Conservation (phyloP, 2,329 filamentous ascomycete species). For the Cytospora mali region DNA sequence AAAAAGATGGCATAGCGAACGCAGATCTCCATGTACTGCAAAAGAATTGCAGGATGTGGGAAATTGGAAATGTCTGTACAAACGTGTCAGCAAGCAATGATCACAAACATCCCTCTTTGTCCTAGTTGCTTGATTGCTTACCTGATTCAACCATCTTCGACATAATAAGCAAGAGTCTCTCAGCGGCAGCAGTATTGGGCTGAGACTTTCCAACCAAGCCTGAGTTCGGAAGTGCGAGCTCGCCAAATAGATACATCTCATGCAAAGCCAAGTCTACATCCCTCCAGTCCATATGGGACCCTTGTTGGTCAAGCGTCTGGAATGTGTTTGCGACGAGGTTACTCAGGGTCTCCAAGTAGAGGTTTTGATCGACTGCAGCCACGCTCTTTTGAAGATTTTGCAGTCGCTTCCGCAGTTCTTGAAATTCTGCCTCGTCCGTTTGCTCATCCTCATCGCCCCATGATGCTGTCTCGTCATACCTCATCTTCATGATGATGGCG, state of each 20-base stretch:
- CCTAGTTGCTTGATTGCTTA: slow-evolving; percentile 50
- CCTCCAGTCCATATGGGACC: slow-evolving; percentile 83
- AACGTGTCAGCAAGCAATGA: slow-evolving; percentile 26
- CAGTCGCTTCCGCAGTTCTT: slow-evolving; percentile 86
- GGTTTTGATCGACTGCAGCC: slow-evolving; percentile 80
- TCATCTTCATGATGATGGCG: slow-evolving; percentile 93
- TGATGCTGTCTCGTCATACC: slow-evolving; percentile 90
- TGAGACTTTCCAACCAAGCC: slow-evolving; percentile 85
- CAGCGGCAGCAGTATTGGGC: slow-evolving; percentile 76
- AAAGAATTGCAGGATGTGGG: slow-evolving; percentile 85
- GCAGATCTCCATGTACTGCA: slow-evolving; percentile 99
- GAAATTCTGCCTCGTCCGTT: slow-evolving; percentile 96
- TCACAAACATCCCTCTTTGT: neutral
- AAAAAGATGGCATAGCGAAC: slow-evolving; percentile 94
- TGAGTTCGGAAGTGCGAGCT: slow-evolving; percentile 85
- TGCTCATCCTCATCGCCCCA: slow-evolving; percentile 96
- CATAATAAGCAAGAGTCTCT: slow-evolving; percentile 90
- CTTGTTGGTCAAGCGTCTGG: slow-evolving; percentile 73
- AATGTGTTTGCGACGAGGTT: slow-evolving; percentile 88
- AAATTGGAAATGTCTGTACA: slow-evolving; percentile 75
- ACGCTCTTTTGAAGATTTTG: slow-evolving; percentile 92
- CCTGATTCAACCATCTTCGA: slow-evolving; percentile 90
- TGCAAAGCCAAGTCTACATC: slow-evolving; percentile 92
- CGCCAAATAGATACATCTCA: slow-evolving; percentile 95
- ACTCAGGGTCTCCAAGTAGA: slow-evolving; percentile 88